phyloP scores from a whole-genome alignment of 345 rosid species.

The Salix viminalis region DNA sequence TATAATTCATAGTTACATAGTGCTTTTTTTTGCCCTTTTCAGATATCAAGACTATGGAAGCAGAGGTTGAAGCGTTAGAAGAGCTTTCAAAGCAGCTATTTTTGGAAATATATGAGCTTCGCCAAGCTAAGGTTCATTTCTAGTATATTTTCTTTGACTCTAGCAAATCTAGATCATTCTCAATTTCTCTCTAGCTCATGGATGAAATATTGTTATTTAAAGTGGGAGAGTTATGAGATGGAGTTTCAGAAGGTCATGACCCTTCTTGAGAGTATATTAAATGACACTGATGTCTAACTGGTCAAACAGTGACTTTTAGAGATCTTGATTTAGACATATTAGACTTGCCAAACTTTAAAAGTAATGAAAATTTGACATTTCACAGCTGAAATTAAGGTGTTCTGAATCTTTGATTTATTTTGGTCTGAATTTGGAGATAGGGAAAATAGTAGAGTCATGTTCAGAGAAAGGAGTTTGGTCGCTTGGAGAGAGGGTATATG shows the following conservation, averaged over 20 bases:
- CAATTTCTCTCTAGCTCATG: not conserved
- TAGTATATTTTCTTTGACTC: conserved; percentile 5
- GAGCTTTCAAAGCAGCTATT: conserved; percentile 97
- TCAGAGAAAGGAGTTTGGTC: not conserved
- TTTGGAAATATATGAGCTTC: conserved; percentile 96
- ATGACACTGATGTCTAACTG: not conserved
- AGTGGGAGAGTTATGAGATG: not conserved
- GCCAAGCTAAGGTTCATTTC: conserved; percentile 75
- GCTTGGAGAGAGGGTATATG: not conserved
- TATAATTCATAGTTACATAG: not conserved
- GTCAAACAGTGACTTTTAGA: not conserved
- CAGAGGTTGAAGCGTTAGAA: conserved; percentile 87
- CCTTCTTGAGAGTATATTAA: not conserved
- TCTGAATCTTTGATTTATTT: not conserved
- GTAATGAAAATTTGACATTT: too few relatives aligned
- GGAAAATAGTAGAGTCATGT: not conserved
- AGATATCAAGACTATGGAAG: conserved; percentile 86
- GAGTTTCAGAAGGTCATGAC: not conserved
- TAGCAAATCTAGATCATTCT: not conserved
- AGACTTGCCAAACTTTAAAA: too few relatives aligned
- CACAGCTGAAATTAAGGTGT: not conserved
- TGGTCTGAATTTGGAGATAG: not conserved
- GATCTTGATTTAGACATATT: not conserved
- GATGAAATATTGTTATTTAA: not conserved
- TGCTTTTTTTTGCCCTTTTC: not conserved